Evolutionary conservation across 208 protist species (phyloP).

Genomic region (Kentomonas sorsogonicus): DNA sequence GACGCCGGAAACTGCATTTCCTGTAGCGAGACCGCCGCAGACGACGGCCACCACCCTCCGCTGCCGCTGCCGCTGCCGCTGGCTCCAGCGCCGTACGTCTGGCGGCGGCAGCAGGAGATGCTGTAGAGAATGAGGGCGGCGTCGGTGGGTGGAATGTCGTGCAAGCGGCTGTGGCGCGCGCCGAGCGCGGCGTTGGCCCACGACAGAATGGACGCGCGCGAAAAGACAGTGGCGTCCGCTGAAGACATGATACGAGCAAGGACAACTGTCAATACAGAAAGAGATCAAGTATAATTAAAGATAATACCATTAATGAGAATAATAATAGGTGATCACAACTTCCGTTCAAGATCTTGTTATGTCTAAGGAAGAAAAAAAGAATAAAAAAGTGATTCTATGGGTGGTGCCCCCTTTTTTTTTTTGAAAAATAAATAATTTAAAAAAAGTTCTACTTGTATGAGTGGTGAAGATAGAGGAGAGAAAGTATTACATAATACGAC

Average conservation of each 20-base stretch:
- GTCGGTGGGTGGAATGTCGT: slow-evolving; percentile 49
- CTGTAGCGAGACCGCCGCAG: slow-evolving; percentile 39
- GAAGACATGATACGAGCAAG: too few relatives aligned
- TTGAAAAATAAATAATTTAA: neutral
- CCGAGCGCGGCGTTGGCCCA: slow-evolving; percentile 55
- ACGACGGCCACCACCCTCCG: too few relatives aligned
- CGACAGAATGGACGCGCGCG: slow-evolving; percentile 47
- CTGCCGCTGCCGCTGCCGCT: neutral
- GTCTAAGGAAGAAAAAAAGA: too few relatives aligned
- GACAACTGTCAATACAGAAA: too few relatives aligned
- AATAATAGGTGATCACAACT: too few relatives aligned
- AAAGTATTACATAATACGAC: neutral
- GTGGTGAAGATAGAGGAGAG: neutral
- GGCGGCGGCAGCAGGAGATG: slow-evolving; percentile 25
- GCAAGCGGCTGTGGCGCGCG: slow-evolving; percentile 31
- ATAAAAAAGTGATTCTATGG: too few relatives aligned
- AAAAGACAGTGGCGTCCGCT: slow-evolving; percentile 1
- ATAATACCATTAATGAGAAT: too few relatives aligned
- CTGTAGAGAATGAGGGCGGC: slow-evolving; percentile 69
- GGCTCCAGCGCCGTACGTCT: neutral
- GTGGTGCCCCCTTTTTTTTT: too few relatives aligned
- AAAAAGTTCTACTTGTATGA: neutral
- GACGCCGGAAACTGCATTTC: slow-evolving; percentile 39
- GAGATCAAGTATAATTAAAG: too few relatives aligned
- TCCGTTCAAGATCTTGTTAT: too few relatives aligned